A percentile compares a stretch with the other conserved stretches of the same genome.
Conservation (phyloP, 305 asterid genomes). For the Rubia balearica region DNA sequence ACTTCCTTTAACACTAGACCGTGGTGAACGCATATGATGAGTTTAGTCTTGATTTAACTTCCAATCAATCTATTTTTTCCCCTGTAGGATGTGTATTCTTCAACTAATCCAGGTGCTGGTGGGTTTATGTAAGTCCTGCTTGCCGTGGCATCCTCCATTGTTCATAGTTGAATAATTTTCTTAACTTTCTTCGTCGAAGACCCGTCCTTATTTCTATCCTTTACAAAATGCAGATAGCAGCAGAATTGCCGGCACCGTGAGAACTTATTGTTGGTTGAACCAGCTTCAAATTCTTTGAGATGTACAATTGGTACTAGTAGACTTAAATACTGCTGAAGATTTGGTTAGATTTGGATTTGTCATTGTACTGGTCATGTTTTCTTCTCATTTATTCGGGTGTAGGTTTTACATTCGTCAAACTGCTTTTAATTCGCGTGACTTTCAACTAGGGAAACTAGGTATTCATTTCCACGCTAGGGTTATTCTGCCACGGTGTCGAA, state of each 20-base stretch:
- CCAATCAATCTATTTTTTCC: not conserved
- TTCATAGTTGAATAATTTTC: not conserved
- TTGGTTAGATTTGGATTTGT: conserved; percentile 12
- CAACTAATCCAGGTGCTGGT: not conserved
- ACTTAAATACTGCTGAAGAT: conserved; percentile 8
- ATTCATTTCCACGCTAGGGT: not conserved
- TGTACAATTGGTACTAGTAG: conserved; percentile 9
- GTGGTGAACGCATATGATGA: too few relatives aligned
- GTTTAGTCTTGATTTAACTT: too few relatives aligned
- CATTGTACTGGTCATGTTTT: not conserved
- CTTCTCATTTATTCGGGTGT: not conserved
- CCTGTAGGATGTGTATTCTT: not conserved
- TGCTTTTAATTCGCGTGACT: not conserved
- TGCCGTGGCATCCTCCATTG: not conserved
- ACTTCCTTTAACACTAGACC: too few relatives aligned
- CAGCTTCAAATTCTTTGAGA: not conserved
- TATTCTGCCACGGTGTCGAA: not conserved
- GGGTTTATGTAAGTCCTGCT: not conserved
- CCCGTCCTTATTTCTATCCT: conserved; percentile 84
- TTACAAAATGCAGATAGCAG: conserved; percentile 78
- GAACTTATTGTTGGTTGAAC: conserved; percentile 40
- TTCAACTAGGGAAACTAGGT: not conserved
- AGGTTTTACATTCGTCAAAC: not conserved
- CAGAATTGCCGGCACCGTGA: conserved; percentile 59
- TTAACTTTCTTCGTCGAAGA: conserved; percentile 42